Evolutionary conservation across 805 yeast species (phyloP).

Genomic region (Lipomyces lipofer): DNA sequence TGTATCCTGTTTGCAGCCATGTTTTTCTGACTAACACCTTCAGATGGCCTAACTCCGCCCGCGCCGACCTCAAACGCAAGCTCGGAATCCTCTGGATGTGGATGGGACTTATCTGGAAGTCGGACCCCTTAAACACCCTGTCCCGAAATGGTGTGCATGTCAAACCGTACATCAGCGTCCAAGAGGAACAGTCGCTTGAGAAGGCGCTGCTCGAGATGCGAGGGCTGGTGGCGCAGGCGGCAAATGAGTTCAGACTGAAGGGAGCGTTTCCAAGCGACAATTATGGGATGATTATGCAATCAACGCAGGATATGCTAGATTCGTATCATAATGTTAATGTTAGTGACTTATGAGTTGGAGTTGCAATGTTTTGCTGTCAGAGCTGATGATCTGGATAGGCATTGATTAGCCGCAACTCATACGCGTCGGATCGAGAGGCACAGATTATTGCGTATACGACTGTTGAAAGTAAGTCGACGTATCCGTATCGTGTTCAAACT

Average conservation of each 20-base stretch:
- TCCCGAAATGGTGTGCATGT: neutral
- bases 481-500: neutral
- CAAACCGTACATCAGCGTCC: conserved; percentile 14
- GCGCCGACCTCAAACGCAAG: conserved; percentile 64
- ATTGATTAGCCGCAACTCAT: conserved; percentile 63
- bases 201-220: conserved; percentile 32
- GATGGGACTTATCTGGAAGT: conserved; percentile 78
- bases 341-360: conserved; percentile 46
- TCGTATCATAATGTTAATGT: conserved; percentile 72
- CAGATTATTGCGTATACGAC: conserved; percentile 57
- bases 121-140: conserved; percentile 56
- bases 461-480: conserved; percentile 35
- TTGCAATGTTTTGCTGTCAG: conserved; percentile 36
- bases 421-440: conserved; percentile 53
- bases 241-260: conserved; percentile 66
- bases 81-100: conserved; percentile 72
- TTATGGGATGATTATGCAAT: conserved; percentile 52
- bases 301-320: conserved; percentile 68
- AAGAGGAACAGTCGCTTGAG: conserved; percentile 22
- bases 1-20: neutral
- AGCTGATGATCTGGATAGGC: conserved; percentile 8
- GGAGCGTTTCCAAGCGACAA: conserved; percentile 64
- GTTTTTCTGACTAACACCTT: conserved; percentile 57
- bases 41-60: conserved; percentile 65
- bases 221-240: conserved; percentile 33